A percentile compares a stretch with the other conserved stretches of the same genome.
These are phyloP conservation scores for Ophidiomyces ophidiicola DNA, from an alignment of 2,329 filamentous ascomycete genomes.

Conservation along the genomic window DNA sequence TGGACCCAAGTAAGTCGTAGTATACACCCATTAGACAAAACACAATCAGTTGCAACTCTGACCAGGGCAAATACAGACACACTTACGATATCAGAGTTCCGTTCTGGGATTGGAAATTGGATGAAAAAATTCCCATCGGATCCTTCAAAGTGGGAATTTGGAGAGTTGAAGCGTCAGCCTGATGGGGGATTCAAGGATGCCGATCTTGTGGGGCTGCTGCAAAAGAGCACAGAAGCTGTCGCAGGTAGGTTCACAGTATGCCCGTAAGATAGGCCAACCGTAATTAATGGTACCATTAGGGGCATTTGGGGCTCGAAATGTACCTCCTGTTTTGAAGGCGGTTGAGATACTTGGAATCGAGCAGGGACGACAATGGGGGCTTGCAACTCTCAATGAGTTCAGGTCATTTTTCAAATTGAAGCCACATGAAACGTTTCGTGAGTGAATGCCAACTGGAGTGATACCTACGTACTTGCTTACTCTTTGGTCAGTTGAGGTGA, in stretches of 20 bases:
- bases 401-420: constrained; percentile 50
- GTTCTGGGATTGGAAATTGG: constrained; percentile 1
- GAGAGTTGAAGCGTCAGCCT: constrained; percentile 44
- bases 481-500: constrained; percentile 42
- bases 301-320: constrained; percentile 56
- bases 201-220: constrained; percentile 53
- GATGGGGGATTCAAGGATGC: constrained; percentile 57
- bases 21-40: too few species aligned
- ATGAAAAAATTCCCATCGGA: constrained; percentile 42
- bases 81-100: constrained; percentile 2
- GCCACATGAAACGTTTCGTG: constrained; percentile 42
- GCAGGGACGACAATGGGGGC: constrained; percentile 57
- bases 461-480: not conserved
- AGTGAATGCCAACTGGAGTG: not conserved
- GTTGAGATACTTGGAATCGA: constrained; percentile 70
- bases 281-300: constrained; percentile 24
- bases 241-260: constrained; percentile 34
- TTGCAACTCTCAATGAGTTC: constrained; percentile 41
- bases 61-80: not conserved
- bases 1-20: constrained; percentile 8
- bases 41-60: not conserved
- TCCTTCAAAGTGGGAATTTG: constrained; percentile 51
- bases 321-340: constrained; percentile 58
- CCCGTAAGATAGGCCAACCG: constrained; percentile 8
- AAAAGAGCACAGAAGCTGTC: constrained; percentile 53